Percentiles rank a stretch among this genome's conserved stretches.
Evolutionary conservation across 2,329 filamentous ascomycete species (phyloP).

Genomic region (Sporothrix luriei): DNA sequence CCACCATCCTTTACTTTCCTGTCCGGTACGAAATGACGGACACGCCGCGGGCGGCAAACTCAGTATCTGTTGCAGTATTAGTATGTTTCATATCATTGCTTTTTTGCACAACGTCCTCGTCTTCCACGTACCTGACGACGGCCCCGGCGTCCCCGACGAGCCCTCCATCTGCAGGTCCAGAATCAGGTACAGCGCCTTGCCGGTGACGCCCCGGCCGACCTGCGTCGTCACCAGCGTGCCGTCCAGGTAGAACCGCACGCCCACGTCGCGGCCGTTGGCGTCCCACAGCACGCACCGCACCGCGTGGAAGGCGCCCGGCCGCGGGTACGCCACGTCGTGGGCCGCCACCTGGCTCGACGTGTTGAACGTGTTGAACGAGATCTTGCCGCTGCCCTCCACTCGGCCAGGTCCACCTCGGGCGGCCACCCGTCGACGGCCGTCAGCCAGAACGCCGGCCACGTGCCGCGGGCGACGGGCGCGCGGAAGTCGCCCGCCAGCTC

Average conservation of each 20-base stretch:
- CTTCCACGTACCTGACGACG: slow-evolving; percentile 37
- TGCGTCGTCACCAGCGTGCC: slow-evolving; percentile 53
- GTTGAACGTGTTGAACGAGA: slow-evolving; percentile 60
- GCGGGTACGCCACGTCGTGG: slow-evolving; percentile 53
- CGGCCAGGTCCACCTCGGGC: slow-evolving; percentile 62
- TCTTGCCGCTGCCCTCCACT: slow-evolving; percentile 62
- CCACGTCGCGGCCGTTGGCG: slow-evolving; percentile 54
- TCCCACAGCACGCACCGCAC: slow-evolving; percentile 56
- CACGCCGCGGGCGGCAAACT: slow-evolving; percentile 31
- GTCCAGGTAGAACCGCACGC: slow-evolving; percentile 59
- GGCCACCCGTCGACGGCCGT: slow-evolving; percentile 59
- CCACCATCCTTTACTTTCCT: neutral
- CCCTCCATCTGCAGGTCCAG: slow-evolving; percentile 53
- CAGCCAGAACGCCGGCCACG: slow-evolving; percentile 63
- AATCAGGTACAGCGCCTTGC: slow-evolving; percentile 51
- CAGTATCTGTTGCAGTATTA: slow-evolving; percentile 23
- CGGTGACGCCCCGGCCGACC: slow-evolving; percentile 53
- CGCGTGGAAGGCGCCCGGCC: slow-evolving; percentile 52
- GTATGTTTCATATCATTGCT: neutral
- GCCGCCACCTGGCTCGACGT: slow-evolving; percentile 51
- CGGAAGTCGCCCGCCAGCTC: slow-evolving; percentile 49
- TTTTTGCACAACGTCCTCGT: neutral
- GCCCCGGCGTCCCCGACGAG: slow-evolving; percentile 49
- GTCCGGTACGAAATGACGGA: slow-evolving; percentile 33
- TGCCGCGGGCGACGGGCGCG: slow-evolving; percentile 49